Conservation (phyloP, 805 yeast genomes). For the Starmerella asiatica region DNA sequence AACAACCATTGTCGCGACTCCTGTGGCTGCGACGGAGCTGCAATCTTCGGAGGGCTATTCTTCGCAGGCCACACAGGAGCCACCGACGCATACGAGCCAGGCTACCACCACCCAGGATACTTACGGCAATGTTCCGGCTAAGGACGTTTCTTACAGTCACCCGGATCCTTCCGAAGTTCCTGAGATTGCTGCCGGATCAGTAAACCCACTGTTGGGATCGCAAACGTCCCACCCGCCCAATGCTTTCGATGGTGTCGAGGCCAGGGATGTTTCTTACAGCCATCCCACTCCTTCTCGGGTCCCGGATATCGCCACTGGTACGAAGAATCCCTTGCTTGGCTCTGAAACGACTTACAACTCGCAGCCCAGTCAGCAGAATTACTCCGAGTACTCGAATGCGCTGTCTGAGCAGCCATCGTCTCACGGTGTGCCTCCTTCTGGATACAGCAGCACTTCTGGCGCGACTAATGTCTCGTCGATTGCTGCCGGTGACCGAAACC, state of each 20-base stretch:
- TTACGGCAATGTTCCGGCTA: conserved; percentile 1
- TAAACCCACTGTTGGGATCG: conserved; percentile 10
- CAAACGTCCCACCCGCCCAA: not conserved
- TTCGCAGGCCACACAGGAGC: not conserved
- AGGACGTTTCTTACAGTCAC: conserved; percentile 4
- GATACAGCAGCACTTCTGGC: too few relatives aligned
- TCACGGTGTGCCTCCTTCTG: conserved; percentile 1
- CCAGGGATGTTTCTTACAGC: conserved; percentile 1
- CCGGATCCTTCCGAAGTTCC: conserved; percentile 1
- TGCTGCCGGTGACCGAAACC: conserved; percentile 3
- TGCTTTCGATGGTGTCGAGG: not conserved
- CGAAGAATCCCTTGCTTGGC: conserved; percentile 2
- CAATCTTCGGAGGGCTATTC: not conserved
- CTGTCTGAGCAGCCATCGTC: not conserved
- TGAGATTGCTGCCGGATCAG: conserved; percentile 3
- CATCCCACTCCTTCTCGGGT: not conserved
- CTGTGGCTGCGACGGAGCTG: not conserved
- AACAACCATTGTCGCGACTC: not conserved
- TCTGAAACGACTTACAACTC: conserved; percentile 2
- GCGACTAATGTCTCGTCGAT: conserved; percentile 1
- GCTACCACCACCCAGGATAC: not conserved
- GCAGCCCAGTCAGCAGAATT: not conserved
- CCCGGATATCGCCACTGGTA: conserved; percentile 1
- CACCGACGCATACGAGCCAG: not conserved
- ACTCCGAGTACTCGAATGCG: not conserved